Evolutionary conservation across 306 rosid genomes (phyloP).

Genomic region (Corylus americana): DNA sequence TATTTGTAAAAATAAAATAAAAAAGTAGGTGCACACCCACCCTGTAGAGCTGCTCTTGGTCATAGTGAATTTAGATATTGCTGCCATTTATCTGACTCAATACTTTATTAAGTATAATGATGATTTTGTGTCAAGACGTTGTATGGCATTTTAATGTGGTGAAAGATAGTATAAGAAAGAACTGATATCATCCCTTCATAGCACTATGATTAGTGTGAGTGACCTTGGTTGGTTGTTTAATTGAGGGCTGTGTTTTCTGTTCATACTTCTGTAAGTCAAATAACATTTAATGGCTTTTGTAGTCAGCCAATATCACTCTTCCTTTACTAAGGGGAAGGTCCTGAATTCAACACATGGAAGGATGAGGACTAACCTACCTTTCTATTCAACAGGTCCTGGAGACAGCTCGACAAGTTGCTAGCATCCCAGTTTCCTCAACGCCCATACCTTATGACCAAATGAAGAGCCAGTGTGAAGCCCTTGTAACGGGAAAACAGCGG

Average conservation of each 20-base stretch:
- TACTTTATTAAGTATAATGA: not conserved
- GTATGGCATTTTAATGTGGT: not conserved
- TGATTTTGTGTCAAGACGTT: not conserved
- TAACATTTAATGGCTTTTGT: not conserved
- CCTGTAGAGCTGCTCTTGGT: not conserved
- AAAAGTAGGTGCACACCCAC: not conserved
- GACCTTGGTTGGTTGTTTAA: not conserved
- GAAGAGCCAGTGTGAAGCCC: slow-evolving; percentile 97
- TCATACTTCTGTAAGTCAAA: not conserved
- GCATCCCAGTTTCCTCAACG: slow-evolving; percentile 63
- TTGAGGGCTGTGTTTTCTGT: not conserved
- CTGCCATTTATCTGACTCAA: not conserved
- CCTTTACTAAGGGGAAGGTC: not conserved
- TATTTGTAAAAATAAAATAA: not conserved
- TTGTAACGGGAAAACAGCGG: slow-evolving; percentile 72
- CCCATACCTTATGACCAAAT: slow-evolving; percentile 85
- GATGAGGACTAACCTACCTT: not conserved
- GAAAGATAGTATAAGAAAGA: not conserved
- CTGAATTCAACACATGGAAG: not conserved
- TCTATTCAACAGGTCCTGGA: slow-evolving; percentile 63
- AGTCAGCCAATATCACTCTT: no score
- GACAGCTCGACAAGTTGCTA: slow-evolving; percentile 86
- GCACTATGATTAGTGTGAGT: not conserved
- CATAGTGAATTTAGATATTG: not conserved
- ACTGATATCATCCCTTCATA: not conserved